Base-by-base conservation (phyloP, 257 asterid species). In the Nicotiana attenuata region DNA sequence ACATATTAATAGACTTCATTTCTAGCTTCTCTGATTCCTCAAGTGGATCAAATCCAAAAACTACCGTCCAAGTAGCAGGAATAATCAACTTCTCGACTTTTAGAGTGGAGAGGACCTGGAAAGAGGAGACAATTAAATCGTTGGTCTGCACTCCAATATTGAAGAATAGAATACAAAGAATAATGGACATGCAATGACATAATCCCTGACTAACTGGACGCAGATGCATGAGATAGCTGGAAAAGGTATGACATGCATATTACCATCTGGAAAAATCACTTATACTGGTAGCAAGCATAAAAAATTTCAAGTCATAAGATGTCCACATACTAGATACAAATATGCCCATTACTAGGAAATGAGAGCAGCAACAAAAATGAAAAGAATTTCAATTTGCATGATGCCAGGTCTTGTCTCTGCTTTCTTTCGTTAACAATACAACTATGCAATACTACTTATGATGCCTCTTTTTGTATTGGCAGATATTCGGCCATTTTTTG, bases 61-160 rank as follows among this genome's bases (percentile, higher is more conserved):
- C 88, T 52, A 65, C 78, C 52, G 94, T 91, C 97, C 97, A 93
- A 11, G 94, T 95, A 82, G 98, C 97, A 20, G 97, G 98, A 86
- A 95, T 95, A 78, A 93, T 87, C 92, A 95, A 86, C 65, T 88
- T 89, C 89, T 91, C 90, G 22, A 95, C 91, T 82, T 87, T 83
- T 60, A 93, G 96, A 81, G 86, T 88, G 79, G 88, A 86, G 3
- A 95, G 97, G 85, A 88, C 94, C 98, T 95, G 91, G 52, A 80
- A 85, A 76, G 67, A 78, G 53, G 82, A 81, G 77, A 77, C 63
- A 73, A 73, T 73, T 73, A 24, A 47, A 73, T 33, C 17, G 59
- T 47, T 73, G 78, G 45, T 75, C 41, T 45, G 79, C 63, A 47
- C 45, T 24, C 79, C 38, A 15, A 4, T 26, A 50, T 24, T 7